Evolutionary conservation across 1,139 yeast genomes (phyloP).

Genomic region (Blastobotrys ciferrii): DNA sequence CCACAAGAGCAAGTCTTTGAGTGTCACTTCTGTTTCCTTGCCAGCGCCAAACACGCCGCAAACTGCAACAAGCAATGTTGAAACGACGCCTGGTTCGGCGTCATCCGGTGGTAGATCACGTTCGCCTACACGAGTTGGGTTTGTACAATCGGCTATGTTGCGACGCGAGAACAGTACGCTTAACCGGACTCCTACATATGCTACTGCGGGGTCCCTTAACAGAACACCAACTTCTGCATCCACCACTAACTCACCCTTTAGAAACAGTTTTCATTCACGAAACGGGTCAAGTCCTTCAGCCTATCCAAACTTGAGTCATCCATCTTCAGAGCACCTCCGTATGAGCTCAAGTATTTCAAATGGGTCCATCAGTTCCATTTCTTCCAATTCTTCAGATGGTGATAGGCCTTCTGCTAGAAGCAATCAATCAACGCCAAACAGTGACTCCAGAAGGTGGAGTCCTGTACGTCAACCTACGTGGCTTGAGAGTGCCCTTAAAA

Average conservation of each 20-base stretch:
- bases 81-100: conserved; percentile 5
- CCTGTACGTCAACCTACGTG: conserved; percentile 32
- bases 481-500: conserved; percentile 33
- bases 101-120: conserved; percentile 8
- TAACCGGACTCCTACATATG: conserved; percentile 10
- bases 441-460: conserved; percentile 28
- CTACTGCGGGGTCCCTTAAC: neutral
- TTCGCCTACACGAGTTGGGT: conserved; percentile 27
- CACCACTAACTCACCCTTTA: neutral
- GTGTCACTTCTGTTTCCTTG: conserved; percentile 1
- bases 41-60: conserved; percentile 5
- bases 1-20: conserved; percentile 5
- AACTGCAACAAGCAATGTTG: neutral
- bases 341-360: conserved; percentile 1
- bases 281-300: conserved; percentile 4
- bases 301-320: conserved; percentile 5
- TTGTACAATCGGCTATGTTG: conserved; percentile 34
- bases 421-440: conserved; percentile 6
- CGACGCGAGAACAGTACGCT: conserved; percentile 27
- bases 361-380: neutral
- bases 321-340: conserved; percentile 3
- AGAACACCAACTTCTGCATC: neutral
- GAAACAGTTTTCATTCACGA: conserved; percentile 3
- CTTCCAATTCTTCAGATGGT: conserved; percentile 1
- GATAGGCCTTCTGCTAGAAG: conserved; percentile 7